These are phyloP conservation scores for Boletus coffeatus DNA, from an alignment of 1,284 basidiomycete species.

Conservation along the genomic window DNA sequence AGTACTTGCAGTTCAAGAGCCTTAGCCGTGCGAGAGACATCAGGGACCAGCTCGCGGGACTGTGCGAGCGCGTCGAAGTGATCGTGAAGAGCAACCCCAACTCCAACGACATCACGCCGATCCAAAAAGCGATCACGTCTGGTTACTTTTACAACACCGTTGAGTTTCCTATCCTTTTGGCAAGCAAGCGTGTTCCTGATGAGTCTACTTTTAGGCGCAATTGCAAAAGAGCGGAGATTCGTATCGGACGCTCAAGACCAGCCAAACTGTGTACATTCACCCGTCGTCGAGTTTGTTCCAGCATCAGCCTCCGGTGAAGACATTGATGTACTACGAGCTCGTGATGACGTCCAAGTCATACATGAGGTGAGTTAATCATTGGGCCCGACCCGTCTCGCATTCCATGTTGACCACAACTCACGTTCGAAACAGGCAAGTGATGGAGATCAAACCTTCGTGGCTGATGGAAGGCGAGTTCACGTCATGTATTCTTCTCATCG, in stretches of 20 bases:
- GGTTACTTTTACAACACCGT: conserved; percentile 98
- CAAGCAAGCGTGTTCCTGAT: conserved; percentile 4
- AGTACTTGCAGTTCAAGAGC: conserved; percentile 97
- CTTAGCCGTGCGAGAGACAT: conserved; percentile 93
- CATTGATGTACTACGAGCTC: conserved; percentile 92
- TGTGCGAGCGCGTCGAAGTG: conserved; percentile 97
- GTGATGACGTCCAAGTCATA: conserved; percentile 87
- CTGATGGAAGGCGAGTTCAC: conserved; percentile 73
- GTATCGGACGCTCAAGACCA: conserved; percentile 92
- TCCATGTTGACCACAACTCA: conserved; percentile 1
- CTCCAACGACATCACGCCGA: conserved; percentile 83
- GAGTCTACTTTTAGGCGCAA: conserved; percentile 51
- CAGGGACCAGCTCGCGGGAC: conserved; percentile 87
- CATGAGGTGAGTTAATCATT: conserved; percentile 44
- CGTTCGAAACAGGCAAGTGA: conserved; percentile 70
- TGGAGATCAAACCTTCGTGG: conserved; percentile 97
- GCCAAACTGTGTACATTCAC: conserved; percentile 94
- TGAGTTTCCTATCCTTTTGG: not conserved
- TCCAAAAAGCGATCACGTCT: conserved; percentile 92
- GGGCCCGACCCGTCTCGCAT: too few species aligned
- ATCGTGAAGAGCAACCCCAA: conserved; percentile 86
- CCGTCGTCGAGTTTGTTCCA: conserved; percentile 95
- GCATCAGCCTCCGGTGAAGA: conserved; percentile 88
- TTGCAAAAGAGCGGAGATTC: conserved; percentile 90
- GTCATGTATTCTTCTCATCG: not conserved